Conservation (phyloP, 1,139 yeast genomes). For the Nakaseomyces nivariensis region DNA sequence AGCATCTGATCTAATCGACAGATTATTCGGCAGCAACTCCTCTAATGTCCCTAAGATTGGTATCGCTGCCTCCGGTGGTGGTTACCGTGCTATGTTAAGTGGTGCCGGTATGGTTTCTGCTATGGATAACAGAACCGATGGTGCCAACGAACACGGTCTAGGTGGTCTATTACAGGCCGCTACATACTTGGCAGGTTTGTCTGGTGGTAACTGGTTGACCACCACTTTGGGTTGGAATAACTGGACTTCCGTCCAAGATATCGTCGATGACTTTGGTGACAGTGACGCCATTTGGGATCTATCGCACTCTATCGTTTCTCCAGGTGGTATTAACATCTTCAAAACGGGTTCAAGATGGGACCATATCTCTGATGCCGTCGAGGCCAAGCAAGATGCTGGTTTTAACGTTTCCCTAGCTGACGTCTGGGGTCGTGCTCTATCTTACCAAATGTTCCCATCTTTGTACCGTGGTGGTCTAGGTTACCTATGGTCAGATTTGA, state of each 20-base stretch:
- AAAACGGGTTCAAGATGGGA: constrained; percentile 46
- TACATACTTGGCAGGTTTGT: constrained; percentile 65
- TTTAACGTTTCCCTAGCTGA: constrained; percentile 75
- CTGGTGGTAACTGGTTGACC: constrained; percentile 33
- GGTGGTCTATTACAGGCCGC: constrained; percentile 71
- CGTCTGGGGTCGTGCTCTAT: constrained; percentile 83
- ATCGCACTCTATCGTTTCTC: constrained; percentile 44
- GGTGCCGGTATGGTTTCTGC: constrained; percentile 84
- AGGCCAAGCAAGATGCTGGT: constrained; percentile 63
- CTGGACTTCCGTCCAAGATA: constrained; percentile 62
- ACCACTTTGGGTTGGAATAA: constrained; percentile 75
- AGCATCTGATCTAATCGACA: constrained; percentile 20
- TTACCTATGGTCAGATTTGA: constrained; percentile 51
- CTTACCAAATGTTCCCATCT: constrained; percentile 60
- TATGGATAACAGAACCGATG: constrained; percentile 59
- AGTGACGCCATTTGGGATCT: constrained; percentile 61
- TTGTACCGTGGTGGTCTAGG: constrained; percentile 49
- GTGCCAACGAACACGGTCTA: constrained; percentile 49
- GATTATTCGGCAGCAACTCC: constrained; percentile 18
- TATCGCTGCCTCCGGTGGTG: constrained; percentile 82
- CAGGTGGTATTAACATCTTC: constrained; percentile 62
- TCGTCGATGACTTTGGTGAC: constrained; percentile 35
- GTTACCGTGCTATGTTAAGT: constrained; percentile 77
- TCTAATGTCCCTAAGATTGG: constrained; percentile 37
- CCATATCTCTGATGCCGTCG: constrained; percentile 30